Evolutionary conservation across 2,329 filamentous ascomycete genomes (phyloP), one percentile per base, ranked within the genome.

Genomic region (Aspergillus glaucus): DNA sequence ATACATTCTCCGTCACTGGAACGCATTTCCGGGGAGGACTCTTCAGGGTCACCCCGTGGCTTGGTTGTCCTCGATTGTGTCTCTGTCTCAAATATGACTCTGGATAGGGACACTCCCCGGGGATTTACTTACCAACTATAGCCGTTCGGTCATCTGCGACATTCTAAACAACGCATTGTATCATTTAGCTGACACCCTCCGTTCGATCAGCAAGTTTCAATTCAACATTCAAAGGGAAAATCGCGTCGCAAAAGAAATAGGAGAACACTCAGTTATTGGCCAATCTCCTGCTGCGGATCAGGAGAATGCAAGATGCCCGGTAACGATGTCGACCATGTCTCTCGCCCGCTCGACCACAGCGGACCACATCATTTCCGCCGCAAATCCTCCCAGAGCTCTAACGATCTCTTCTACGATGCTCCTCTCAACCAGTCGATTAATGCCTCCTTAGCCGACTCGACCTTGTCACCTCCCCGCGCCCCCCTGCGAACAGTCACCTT

Each of bases 261-360:
- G 60, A 43, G 21, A 43, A 19, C 26, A 43, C 17, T 12, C 17
- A 26, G 26, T 12, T 4, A 1, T 30, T 30, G 9, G 26, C 12
- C 10, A 30, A 5, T 30, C 9, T 30, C 26, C 26, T 30, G 26
- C 26, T 28, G 26, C 26, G 10, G 26, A 28, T 26, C 54, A 26
- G 55, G 60, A 63, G 62, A 54, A 64, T 65, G 63, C 69, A 71
- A 67, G 57, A 73, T 73, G 70, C 65, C 71, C 63, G 66, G 66
- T 62, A 63, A 62, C 59, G 61, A 68, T 65, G 61, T 66, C 61
- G 64, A 72, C 55, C 68, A 69, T 57, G 61, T 63, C 58, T 66
- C 64, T 62, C 62, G 64, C 57, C 54, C 59, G 53, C 57, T 63
- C 55, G 60, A 68, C 52, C 50, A 50, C 58, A 52, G 54, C 48